Evolutionary conservation across 2,329 filamentous ascomycete species (phyloP), one percentile per base, ranked within the genome.

Genomic region (Cordyceps militaris): DNA sequence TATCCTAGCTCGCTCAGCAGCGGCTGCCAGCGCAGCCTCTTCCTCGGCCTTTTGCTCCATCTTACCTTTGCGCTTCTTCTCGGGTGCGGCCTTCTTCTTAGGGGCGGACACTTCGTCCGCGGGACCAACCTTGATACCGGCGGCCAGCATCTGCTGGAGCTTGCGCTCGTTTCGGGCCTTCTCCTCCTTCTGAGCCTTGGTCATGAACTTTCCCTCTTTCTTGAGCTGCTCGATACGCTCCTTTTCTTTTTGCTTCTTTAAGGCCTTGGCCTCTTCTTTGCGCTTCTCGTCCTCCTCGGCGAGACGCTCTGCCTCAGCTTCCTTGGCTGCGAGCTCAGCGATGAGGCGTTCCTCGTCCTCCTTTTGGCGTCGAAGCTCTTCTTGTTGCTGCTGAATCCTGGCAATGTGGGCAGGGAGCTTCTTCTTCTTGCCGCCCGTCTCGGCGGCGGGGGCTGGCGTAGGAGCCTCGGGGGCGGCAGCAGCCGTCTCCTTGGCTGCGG

Each of bases 231-330:
- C 90, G 60, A 93, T 86, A 73, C 83, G 89, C 71, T 92, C 88
- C 77, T 89, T 93, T 66, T 95, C 90, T 69, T 84, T 91, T 66
- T 91, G 88, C 78, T 93, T 94, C 79, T 89, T 93, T 44, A 84
- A 74, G 1, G 85, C 84, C 72, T 84, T 89, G 53, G 85, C 84
- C 67, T 93, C 90, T 66, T 89, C 88, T 63, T 77, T 85, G 59
- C 79, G 80, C 74, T 85, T 84, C 58, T 75, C 71, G 66, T 92
- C 89, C 70, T 93, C 90, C 9, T 78, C 83, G 40, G 79, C 81
- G 55, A 74, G 70, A 49, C 79, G 78, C 69, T 89, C 85, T 60
- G 87, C 79, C 64, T 88, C 87, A 65, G 85, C 86, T 28, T 84
- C 70, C 19, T 80, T 78, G 11, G 80, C 81, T 70, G 82, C 84